Evolutionary conservation across 139 green algal species (phyloP), one percentile per base, ranked within the genome.

Genomic region (Chlorella sp.): DNA sequence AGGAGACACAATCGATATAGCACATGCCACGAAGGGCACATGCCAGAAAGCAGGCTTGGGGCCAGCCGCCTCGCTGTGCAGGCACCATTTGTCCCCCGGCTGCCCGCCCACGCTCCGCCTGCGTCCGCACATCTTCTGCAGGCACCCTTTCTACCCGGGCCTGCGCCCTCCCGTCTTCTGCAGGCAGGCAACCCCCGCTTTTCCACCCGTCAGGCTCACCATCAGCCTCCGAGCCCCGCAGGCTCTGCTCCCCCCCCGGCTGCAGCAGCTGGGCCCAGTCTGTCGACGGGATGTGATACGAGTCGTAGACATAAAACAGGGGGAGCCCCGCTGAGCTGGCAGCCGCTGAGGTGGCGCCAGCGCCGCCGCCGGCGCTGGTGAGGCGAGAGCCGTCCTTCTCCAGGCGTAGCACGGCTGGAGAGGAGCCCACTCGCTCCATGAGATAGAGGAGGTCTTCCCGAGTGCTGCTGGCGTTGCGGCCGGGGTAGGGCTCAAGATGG

Each of bases 391-490:
- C 79, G 36, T 40, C 39, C 39, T 24, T 34, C 1, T 21, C 21
- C n/a, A 76, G 34, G 36, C 83, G 83, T 61, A 87, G 83, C 22
- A 87, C 14, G 21, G 83, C 83, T 4, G 83, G 83, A 5, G 83
- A 76, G 36, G 0, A 37, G 48, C 61, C 83, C 2, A 76, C 60
- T 2, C 36, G 22, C 22, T 15, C 2, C 40, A 66, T 66, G 30
- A 88, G 84, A 40, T 88, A 81, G 11, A 68, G 39, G 28, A 88
- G 84, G 68, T 88, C 84, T 21, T 88, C 84, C 7, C 84, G 66
- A 0, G 57, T 40, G 11, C 28, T 69, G 14, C 28, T 40, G 5
- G 84, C 84, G 39, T 3, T 88, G 4, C 84, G 68, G 21, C 84
- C 84, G 1, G 68, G 66, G 84, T 88, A 88, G 0, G 84, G 84